Evolutionary conservation across 2,329 filamentous ascomycete species (phyloP).

Genomic region (Colletotrichum falcatum): DNA sequence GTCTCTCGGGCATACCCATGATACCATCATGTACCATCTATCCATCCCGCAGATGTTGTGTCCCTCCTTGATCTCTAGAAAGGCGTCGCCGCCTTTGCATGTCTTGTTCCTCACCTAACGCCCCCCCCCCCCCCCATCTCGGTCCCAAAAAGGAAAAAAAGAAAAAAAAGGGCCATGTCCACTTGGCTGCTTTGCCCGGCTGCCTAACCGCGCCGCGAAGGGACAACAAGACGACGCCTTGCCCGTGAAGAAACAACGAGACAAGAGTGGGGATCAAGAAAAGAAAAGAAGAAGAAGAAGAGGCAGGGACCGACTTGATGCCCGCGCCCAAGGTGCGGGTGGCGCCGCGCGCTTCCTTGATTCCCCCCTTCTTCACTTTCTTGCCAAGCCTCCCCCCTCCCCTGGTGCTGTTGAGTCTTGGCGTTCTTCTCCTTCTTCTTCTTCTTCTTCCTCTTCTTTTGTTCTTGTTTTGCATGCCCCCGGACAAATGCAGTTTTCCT

Average conservation of each 20-base stretch:
- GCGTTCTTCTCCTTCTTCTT: not conserved
- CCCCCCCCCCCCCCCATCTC: not conserved
- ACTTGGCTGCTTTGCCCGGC: not conserved
- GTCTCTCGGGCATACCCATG: constrained; percentile 10
- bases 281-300: not conserved
- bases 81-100: constrained; percentile 2
- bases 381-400: not conserved
- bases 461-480: too few relatives aligned
- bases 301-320: not conserved
- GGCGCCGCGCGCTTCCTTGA: constrained; percentile 17
- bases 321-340: constrained; percentile 20
- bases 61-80: constrained; percentile 3
- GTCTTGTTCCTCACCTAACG: not conserved
- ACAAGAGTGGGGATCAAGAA: not conserved
- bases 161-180: too few relatives aligned
- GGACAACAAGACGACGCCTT: not conserved
- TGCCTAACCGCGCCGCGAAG: constrained; percentile 8
- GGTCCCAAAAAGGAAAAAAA: too few relatives aligned
- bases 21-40: constrained; percentile 8
- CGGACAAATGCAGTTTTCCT: not conserved
- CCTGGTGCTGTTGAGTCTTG: not conserved
- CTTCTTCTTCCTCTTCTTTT: too few relatives aligned
- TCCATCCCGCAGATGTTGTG: not conserved
- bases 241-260: not conserved
- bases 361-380: not conserved